These are phyloP conservation scores for Lasiodiplodia hormozganensis DNA, from an alignment of 2,329 filamentous ascomycete species.

Conservation along the genomic window DNA sequence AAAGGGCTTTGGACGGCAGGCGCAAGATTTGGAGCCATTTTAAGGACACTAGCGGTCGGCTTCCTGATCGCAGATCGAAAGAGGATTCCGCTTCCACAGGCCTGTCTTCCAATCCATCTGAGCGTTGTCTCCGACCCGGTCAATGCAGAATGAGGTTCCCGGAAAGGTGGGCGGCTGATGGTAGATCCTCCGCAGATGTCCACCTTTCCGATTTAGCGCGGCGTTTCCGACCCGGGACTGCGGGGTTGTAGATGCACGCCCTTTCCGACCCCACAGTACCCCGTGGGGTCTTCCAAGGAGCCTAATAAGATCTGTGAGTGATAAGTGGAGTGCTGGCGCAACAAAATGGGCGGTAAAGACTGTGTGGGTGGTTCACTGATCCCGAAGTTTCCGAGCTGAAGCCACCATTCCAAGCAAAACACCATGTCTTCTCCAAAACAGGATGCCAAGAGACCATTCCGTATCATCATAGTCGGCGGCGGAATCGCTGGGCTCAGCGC, in stretches of 20 bases:
- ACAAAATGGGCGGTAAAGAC: too few species aligned
- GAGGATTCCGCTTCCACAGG: neutral
- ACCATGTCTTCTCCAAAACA: neutral
- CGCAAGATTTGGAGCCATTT: neutral
- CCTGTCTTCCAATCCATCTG: neutral
- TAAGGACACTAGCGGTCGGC: neutral
- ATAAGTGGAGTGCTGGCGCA: too few species aligned
- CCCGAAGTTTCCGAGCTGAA: too few species aligned
- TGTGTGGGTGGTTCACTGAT: too few species aligned
- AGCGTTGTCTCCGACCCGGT: neutral
- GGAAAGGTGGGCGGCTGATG: conserved; percentile 4
- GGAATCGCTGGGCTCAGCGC: conserved; percentile 21
- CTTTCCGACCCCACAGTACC: neutral
- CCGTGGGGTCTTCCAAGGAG: neutral
- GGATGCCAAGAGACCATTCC: conserved; percentile 34
- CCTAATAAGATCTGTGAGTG: too few species aligned
- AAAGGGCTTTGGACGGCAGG: neutral
- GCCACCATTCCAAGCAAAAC: too few species aligned
- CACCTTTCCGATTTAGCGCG: neutral
- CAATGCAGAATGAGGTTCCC: neutral
- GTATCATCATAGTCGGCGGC: conserved; percentile 41
- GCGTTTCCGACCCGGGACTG: conserved; percentile 5
- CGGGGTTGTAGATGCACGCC: neutral
- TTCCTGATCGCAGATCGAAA: neutral
- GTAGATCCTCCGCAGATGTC: neutral